Base-by-base conservation (phyloP, 2,329 filamentous ascomycete species). In the Fusarium verrucosum region DNA sequence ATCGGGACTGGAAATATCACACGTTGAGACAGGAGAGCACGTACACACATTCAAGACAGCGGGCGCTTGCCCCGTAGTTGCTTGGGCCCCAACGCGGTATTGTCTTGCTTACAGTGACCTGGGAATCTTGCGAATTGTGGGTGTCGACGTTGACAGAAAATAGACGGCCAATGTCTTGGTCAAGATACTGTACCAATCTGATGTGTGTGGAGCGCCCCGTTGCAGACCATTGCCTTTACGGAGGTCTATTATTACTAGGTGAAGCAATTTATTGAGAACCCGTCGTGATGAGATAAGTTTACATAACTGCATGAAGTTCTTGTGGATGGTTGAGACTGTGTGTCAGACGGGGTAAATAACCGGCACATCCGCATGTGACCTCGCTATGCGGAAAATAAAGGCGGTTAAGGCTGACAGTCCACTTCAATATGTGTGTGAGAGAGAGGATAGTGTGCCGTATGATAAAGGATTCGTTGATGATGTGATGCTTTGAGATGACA, bases 81-180 rank as follows among this genome's bases (percentile, higher is more conserved):
- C 89, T 4, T 94, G 91, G 91, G 90, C 92, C 65, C 91, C 91
- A 4, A 88, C 85, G 37, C 83, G 87, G 54, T 94, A 94, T 74
- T 87, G 85, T 66, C 77, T 94, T 58, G 91, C 91, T 3, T 93
- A 92, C 73, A 86, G 86, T 49, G 91, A 94, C 71, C 77, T 86
- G 32, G 89, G 89, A 1, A 84, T 84, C 46, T 76, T 94, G 56
- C 87, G 89, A 70, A 91, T 93, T 55, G 81, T 92, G 43, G 89
- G 88, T 11, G 77, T 85, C 33, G 85, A 87, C 65, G 82, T 73
- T 35, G 77, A 79, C 37, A 75, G 76, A 50, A 78, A 78, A 61
- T 78, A 71, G 22, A 19, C 17, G 41, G 11, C 22, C 25, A 44
- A 28, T 14, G 7, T 36, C 41, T 26, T 22, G 11, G 32, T 22